Evolutionary conservation across 2,329 filamentous ascomycete genomes (phyloP).

Genomic region (Fusarium chaquense): DNA sequence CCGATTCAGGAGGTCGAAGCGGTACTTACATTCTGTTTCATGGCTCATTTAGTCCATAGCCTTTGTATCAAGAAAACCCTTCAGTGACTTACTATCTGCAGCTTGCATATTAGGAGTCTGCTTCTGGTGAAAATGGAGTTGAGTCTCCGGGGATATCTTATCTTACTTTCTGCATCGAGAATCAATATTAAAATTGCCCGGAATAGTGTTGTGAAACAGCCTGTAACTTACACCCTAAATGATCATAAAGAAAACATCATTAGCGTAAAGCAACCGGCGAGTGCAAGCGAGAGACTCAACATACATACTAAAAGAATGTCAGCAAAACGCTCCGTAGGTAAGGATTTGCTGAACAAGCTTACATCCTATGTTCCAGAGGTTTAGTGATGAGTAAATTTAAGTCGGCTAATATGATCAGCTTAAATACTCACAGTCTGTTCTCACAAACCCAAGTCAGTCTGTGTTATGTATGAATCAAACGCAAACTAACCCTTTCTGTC

Average conservation of each 20-base stretch:
- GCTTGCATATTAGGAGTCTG: not conserved
- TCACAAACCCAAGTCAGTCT: too few relatives aligned
- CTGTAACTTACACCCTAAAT: not conserved
- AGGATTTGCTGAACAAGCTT: not conserved
- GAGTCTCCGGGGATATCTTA: not conserved
- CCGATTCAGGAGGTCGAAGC: not conserved
- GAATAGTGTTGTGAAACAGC: too few relatives aligned
- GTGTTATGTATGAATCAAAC: not conserved
- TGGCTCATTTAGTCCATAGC: not conserved
- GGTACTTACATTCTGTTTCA: not conserved
- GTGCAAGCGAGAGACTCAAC: not conserved
- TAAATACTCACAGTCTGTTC: too few relatives aligned
- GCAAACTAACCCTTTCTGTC: not conserved
- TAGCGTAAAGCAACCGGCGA: not conserved
- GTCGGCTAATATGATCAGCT: too few relatives aligned
- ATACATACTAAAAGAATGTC: not conserved
- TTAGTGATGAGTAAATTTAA: too few relatives aligned
- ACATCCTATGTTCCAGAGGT: not conserved
- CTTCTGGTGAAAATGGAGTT: not conserved
- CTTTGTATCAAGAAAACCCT: accelerated
- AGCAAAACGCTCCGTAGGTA: not conserved
- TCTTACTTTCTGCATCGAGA: not conserved
- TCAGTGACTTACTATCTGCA: not conserved
- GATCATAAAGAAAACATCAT: not conserved
- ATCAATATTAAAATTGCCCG: not conserved